These are phyloP conservation scores for Heliamphora exappendiculata DNA, from an alignment of 148 eudicot species.

Conservation along the genomic window DNA sequence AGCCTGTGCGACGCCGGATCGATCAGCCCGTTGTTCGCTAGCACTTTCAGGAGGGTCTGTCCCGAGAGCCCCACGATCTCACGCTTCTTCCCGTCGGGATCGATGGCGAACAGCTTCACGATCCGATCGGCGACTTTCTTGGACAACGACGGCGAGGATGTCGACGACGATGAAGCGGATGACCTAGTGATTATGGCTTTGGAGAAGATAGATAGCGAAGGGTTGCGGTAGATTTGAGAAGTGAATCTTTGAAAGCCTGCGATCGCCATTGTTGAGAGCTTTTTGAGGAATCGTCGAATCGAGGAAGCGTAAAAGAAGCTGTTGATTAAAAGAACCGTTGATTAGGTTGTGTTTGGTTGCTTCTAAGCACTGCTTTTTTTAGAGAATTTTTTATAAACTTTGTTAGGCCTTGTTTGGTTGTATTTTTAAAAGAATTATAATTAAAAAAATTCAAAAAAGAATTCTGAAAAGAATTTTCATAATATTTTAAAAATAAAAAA, in stretches of 20 bases:
- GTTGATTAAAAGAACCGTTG: no score
- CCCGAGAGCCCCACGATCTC: conserved; percentile 74
- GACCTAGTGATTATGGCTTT: conserved; percentile 38
- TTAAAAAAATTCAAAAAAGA: no score
- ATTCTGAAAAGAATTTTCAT: no score
- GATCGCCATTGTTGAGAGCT: conserved; percentile 50
- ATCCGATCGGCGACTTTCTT: conserved; percentile 84
- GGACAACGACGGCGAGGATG: conserved; percentile 28
- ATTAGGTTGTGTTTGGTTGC: no score
- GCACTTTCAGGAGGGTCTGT: conserved; percentile 70
- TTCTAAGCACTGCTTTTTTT: no score
- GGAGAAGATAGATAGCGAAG: conserved; percentile 39
- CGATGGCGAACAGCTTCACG: conserved; percentile 48
- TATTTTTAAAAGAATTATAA: no score
- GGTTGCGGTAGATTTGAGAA: conserved; percentile 38
- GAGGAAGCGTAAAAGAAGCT: no score
- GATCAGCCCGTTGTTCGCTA: conserved; percentile 60
- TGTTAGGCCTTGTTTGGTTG: no score
- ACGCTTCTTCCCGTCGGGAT: conserved; percentile 26
- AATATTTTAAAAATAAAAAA: no score
- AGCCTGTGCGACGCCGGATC: conserved; percentile 88
- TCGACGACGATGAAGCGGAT: conserved; percentile 22
- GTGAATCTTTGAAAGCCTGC: conserved; percentile 39
- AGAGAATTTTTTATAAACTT: no score
- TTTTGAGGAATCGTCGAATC: not conserved